A percentile compares a stretch with the other conserved stretches of the same genome.
Evolutionary conservation across 2,329 filamentous ascomycete species (phyloP).

Genomic region (Alternaria sp.): DNA sequence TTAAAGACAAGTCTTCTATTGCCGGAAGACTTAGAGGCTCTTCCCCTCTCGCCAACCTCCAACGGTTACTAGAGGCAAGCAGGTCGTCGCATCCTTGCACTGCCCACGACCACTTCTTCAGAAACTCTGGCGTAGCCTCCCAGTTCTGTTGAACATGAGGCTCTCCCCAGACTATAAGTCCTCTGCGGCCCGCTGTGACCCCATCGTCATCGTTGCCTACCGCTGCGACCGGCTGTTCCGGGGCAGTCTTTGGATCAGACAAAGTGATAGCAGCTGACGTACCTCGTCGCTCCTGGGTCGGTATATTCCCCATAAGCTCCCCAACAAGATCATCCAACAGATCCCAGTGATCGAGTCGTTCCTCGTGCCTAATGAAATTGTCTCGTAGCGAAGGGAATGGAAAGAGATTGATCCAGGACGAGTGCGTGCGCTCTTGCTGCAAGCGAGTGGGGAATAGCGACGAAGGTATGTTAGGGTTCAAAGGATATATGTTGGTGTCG

Average conservation of each 20-base stretch:
- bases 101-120: slow-evolving; percentile 16
- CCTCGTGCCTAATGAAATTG: slow-evolving; percentile 52
- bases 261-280: background rate
- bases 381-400: slow-evolving; percentile 65
- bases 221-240: background rate
- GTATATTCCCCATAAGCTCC: slow-evolving; percentile 8
- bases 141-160: slow-evolving; percentile 14
- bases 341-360: slow-evolving; percentile 11
- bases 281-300: background rate
- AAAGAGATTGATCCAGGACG: slow-evolving; percentile 64
- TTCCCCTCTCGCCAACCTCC: slow-evolving; percentile 8
- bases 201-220: slow-evolving; percentile 7
- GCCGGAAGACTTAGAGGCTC: background rate
- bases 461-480: slow-evolving; percentile 17
- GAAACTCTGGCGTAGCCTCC: slow-evolving; percentile 18
- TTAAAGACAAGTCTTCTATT: background rate
- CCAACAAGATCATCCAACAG: slow-evolving; percentile 12
- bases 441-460: slow-evolving; percentile 60
- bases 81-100: slow-evolving; percentile 18
- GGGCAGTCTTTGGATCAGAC: background rate
- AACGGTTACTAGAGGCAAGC: slow-evolving; percentile 11
- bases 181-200: background rate
- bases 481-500: slow-evolving; percentile 12
- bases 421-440: slow-evolving; percentile 61
- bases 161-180: slow-evolving; percentile 24